These are phyloP conservation scores for Ascochyta lentis DNA, from an alignment of 2,329 filamentous ascomycete genomes.

Conservation along the genomic window DNA sequence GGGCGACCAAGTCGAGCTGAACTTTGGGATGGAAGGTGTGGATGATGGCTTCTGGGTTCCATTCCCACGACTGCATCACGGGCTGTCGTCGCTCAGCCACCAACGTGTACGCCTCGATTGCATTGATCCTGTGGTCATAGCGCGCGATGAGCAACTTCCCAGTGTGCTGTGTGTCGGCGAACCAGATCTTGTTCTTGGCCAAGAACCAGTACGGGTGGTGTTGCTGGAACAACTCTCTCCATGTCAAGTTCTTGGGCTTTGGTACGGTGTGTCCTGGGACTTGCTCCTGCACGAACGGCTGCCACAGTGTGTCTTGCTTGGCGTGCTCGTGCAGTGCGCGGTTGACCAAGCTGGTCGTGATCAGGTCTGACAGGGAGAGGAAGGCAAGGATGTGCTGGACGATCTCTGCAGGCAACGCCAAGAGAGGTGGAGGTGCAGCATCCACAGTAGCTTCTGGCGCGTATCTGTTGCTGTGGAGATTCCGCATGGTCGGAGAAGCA, in stretches of 20 bases:
- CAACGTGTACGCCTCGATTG: conserved; percentile 82
- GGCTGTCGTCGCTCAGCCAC: conserved; percentile 67
- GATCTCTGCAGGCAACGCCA: conserved; percentile 75
- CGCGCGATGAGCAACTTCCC: conserved; percentile 79
- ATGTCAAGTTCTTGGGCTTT: conserved; percentile 66
- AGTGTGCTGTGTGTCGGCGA: conserved; percentile 74
- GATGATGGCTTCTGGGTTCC: conserved; percentile 70
- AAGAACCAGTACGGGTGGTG: conserved; percentile 89
- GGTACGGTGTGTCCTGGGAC: conserved; percentile 56
- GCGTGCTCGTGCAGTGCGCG: conserved; percentile 65
- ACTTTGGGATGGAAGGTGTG: conserved; percentile 75
- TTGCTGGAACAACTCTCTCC: conserved; percentile 72
- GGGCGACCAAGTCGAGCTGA: conserved; percentile 75
- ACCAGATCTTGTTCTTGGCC: conserved; percentile 81
- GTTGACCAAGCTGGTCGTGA: conserved; percentile 66
- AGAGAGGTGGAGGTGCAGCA: conserved; percentile 43
- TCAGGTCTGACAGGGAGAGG: conserved; percentile 70
- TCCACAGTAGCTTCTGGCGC: conserved; percentile 19
- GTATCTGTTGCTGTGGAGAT: conserved; percentile 9
- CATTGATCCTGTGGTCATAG: conserved; percentile 74
- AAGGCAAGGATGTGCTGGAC: conserved; percentile 73
- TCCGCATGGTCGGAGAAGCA: background rate
- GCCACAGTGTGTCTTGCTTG: conserved; percentile 74
- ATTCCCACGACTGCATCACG: conserved; percentile 68
- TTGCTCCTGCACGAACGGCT: conserved; percentile 70